Evolutionary conservation across 2,329 filamentous ascomycete species (phyloP).

Genomic region (Ophidiomyces ophidiicola): DNA sequence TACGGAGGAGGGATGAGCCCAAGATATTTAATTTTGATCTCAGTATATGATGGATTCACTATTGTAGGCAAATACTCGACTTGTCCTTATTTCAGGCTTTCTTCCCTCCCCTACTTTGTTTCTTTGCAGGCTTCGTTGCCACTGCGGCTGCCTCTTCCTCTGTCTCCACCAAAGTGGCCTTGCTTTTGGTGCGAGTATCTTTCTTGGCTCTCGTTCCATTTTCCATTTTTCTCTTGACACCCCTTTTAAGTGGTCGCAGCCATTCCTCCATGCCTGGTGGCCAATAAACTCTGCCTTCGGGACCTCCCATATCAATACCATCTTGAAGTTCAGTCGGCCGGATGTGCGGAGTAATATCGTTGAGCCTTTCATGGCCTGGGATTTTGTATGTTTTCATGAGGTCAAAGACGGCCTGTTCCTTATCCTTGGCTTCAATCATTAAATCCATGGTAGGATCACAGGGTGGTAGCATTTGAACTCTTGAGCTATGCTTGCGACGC

Average conservation of each 20-base stretch:
- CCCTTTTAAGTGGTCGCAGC: conserved; percentile 62
- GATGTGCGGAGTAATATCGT: conserved; percentile 64
- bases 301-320: conserved; percentile 77
- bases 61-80: too few species aligned
- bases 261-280: conserved; percentile 81
- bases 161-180: not conserved
- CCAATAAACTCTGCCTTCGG: conserved; percentile 76
- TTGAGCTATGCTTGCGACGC: conserved; percentile 70
- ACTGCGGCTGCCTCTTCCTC: not conserved
- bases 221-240: conserved; percentile 8
- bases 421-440: conserved; percentile 99
- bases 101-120: not conserved
- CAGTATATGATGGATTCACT: too few species aligned
- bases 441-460: conserved; percentile 76
- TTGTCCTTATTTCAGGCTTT: too few species aligned
- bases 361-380: conserved; percentile 63
- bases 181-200: not conserved
- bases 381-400: conserved; percentile 81
- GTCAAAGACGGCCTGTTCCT: conserved; percentile 91
- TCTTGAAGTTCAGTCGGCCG: conserved; percentile 65
- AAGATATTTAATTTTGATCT: too few species aligned
- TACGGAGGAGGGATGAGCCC: too few species aligned
- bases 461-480: conserved; percentile 68
- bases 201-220: conserved; percentile 1
- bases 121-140: conserved; percentile 1